phyloP scores from a whole-genome alignment of 1,284 basidiomycete genomes.

The Sporisorium sorghi region DNA sequence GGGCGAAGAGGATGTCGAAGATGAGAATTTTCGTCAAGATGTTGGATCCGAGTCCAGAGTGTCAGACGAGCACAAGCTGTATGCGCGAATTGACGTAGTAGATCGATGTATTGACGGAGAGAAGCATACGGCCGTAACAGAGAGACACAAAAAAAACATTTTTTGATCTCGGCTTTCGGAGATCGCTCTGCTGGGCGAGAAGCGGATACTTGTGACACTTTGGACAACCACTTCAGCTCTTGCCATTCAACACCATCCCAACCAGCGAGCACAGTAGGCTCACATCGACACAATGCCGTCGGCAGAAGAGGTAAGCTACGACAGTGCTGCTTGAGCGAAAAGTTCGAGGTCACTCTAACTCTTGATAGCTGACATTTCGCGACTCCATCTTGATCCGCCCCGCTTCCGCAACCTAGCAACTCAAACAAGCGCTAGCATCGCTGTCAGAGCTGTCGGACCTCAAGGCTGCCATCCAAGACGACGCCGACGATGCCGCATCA shows the following conservation, averaged over 20 bases:
- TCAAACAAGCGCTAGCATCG: constrained; percentile 22
- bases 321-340: background rate
- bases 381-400: background rate
- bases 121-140: no score
- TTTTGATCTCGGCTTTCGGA: constrained; percentile 1
- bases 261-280: background rate
- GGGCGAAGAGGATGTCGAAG: background rate
- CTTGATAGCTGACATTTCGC: constrained; percentile 6
- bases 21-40: background rate
- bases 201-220: background rate
- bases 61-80: no score
- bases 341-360: no score
- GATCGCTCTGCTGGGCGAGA: background rate
- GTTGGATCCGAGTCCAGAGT: background rate
- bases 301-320: constrained; percentile 21
- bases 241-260: background rate
- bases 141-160: background rate
- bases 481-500: background rate
- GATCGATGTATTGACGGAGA: no score
- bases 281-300: constrained; percentile 11
- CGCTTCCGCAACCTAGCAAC: constrained; percentile 12
- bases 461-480: constrained; percentile 15
- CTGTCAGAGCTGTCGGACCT: constrained; percentile 24
- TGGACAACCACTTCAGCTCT: background rate
- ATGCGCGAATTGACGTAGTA: no score